Percentiles rank a stretch among this genome's conserved stretches.
Evolutionary conservation across 768 basidiomycete genomes (phyloP).

Genomic region (Kwoniella europaea): DNA sequence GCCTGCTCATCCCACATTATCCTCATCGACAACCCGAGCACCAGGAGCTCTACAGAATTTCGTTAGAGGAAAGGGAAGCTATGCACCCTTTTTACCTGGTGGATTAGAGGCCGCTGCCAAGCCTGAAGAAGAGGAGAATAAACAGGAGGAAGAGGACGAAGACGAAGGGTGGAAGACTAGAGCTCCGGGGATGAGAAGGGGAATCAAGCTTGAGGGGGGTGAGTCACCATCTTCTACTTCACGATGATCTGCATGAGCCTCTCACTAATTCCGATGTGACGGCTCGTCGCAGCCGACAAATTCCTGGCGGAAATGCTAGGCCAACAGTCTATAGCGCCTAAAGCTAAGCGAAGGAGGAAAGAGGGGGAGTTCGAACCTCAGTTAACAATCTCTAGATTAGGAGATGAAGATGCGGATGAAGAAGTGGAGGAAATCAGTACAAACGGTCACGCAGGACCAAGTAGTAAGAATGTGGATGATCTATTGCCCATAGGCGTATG

Average conservation of each 20-base stretch:
- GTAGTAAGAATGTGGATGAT: slow-evolving; percentile 70
- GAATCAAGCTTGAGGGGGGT: slow-evolving; percentile 66
- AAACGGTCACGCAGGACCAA: slow-evolving; percentile 62
- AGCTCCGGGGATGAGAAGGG: slow-evolving; percentile 82
- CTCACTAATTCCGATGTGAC: too few relatives aligned
- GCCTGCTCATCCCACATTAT: slow-evolving; percentile 66
- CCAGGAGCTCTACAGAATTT: slow-evolving; percentile 80
- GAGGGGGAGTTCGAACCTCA: slow-evolving; percentile 43
- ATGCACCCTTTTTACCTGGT: slow-evolving; percentile 93
- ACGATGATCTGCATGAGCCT: too few relatives aligned
- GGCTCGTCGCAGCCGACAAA: slow-evolving; percentile 41
- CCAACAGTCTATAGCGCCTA: slow-evolving; percentile 44
- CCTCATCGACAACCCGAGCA: slow-evolving; percentile 83
- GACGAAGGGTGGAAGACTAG: slow-evolving; percentile 64
- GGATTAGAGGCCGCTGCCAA: slow-evolving; percentile 73
- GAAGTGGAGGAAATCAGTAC: slow-evolving; percentile 21
- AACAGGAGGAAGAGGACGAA: slow-evolving; percentile 57
- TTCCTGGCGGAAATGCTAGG: slow-evolving; percentile 52
- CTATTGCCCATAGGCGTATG: slow-evolving; percentile 67
- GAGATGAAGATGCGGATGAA: slow-evolving; percentile 38
- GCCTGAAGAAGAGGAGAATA: slow-evolving; percentile 20
- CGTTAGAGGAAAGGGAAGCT: slow-evolving; percentile 89
- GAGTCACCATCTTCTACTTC: slow-evolving; percentile 12
- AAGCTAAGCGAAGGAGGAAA: slow-evolving; percentile 50
- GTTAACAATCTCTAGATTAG: slow-evolving; percentile 39